Conservation (phyloP, 176 grass and related monocot genomes). For the Canna indica region DNA sequence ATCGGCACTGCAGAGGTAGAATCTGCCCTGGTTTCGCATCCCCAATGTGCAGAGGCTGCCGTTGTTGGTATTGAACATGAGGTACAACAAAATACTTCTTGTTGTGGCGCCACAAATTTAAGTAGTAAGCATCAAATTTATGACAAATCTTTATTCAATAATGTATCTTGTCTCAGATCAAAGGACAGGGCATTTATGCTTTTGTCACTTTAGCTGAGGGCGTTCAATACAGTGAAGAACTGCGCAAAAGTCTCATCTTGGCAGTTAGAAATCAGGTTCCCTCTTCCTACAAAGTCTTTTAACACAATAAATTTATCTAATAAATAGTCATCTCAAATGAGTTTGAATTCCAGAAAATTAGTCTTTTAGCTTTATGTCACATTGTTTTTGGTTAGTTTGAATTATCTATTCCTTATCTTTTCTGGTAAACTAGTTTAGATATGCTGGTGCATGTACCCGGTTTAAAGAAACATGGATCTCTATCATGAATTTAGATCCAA, state of each 20-base stretch:
- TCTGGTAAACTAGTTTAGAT: too few relatives aligned
- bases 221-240: conserved; percentile 75
- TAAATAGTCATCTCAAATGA: not conserved
- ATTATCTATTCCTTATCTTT: not conserved
- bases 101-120: not conserved
- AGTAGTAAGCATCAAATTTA: not conserved
- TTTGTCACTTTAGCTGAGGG: conserved; percentile 87
- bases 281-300: not conserved
- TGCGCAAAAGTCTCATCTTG: conserved; percentile 74
- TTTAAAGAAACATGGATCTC: too few relatives aligned
- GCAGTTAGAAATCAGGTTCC: conserved; percentile 75
- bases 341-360: not conserved
- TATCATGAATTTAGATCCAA: not conserved
- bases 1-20: conserved; percentile 98
- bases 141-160: not conserved
- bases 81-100: conserved; percentile 29
- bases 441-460: too few relatives aligned
- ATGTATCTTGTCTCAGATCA: conserved; percentile 42
- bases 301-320: not conserved
- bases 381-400: not conserved
- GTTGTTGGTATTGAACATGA: conserved; percentile 97
- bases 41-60: conserved; percentile 80
- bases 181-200: conserved; percentile 94
- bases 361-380: not conserved
- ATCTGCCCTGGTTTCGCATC: conserved; percentile 90